Conservation (phyloP, 2,329 filamentous ascomycete genomes). For the Aspergillus pseudotamarii region DNA sequence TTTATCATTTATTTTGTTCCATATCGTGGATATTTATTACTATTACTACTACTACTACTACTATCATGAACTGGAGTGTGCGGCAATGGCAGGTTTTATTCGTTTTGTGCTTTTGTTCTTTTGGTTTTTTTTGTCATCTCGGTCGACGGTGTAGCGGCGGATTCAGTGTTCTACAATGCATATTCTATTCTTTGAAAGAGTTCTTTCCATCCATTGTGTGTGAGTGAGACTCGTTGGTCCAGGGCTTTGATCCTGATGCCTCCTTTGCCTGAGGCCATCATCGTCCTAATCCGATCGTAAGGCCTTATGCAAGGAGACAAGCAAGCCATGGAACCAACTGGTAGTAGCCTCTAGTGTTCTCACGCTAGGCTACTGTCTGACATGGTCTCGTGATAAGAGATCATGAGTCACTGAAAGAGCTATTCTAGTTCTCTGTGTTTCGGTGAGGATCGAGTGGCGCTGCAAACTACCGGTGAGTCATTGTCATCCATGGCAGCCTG, state of each 20-base stretch:
- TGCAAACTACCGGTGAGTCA: background rate
- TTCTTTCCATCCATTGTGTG: background rate
- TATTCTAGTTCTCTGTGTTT: background rate
- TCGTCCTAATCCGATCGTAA: background rate
- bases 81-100: conserved; percentile 33
- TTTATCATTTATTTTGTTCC: conserved; percentile 23
- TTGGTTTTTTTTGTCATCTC: background rate
- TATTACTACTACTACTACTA: conserved; percentile 20
- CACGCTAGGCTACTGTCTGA: background rate
- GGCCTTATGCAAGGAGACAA: background rate
- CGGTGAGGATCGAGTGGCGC: background rate
- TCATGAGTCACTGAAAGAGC: background rate
- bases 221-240: background rate
- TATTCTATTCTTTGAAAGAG: background rate
- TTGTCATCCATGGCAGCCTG: background rate
- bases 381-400: background rate
- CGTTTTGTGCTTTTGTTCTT: conserved; percentile 6
- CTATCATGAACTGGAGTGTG: conserved; percentile 31
- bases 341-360: background rate
- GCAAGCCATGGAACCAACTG: background rate
- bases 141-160: background rate
- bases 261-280: background rate
- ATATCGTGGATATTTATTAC: conserved; percentile 8
- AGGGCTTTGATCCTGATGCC: background rate
- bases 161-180: background rate